A percentile compares a stretch with the other conserved stretches of the same genome.
Conservation (phyloP, 2,329 filamentous ascomycete species). For the Aspergillus candidus region DNA sequence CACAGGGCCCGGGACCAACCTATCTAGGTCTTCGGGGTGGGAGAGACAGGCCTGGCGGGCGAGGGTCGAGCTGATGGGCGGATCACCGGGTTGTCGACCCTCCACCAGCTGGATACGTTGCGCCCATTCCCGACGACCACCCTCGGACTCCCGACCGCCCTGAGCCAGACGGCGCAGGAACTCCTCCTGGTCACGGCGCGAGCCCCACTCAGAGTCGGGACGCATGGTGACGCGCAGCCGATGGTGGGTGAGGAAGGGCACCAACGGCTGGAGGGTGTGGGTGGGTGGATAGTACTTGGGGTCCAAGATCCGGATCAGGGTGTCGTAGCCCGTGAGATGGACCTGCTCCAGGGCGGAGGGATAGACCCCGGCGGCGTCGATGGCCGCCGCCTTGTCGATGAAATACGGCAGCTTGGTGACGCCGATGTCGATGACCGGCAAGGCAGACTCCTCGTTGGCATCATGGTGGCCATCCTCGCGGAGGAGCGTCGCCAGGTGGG, state of each 20-base stretch:
- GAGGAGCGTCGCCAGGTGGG: constrained; percentile 18
- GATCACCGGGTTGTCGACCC: constrained; percentile 30
- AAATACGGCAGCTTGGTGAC: constrained; percentile 46
- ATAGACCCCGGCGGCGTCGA: constrained; percentile 35
- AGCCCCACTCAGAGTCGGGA: constrained; percentile 37
- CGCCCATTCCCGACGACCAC: constrained; percentile 39
- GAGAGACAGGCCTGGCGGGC: constrained; percentile 33
- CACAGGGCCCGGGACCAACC: constrained; percentile 31
- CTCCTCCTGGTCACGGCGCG: constrained; percentile 32
- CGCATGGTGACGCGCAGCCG: constrained; percentile 41
- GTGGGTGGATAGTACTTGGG: constrained; percentile 44
- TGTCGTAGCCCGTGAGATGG: constrained; percentile 46
- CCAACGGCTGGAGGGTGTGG: constrained; percentile 38
- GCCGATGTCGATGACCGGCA: constrained; percentile 41
- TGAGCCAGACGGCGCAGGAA: constrained; percentile 34
- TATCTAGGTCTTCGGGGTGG: constrained; percentile 27
- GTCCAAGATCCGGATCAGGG: constrained; percentile 44
- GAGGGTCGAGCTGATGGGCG: constrained; percentile 39
- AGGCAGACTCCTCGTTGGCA: no score
- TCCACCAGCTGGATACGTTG: constrained; percentile 38
- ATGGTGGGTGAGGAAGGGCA: constrained; percentile 39
- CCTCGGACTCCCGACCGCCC: constrained; percentile 32
- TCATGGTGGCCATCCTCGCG: constrained; percentile 5
- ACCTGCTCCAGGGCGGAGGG: constrained; percentile 36
- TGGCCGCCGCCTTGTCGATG: constrained; percentile 42